Base-by-base conservation (phyloP, 805 yeast genomes). In the Ogataea pilisensis region DNA sequence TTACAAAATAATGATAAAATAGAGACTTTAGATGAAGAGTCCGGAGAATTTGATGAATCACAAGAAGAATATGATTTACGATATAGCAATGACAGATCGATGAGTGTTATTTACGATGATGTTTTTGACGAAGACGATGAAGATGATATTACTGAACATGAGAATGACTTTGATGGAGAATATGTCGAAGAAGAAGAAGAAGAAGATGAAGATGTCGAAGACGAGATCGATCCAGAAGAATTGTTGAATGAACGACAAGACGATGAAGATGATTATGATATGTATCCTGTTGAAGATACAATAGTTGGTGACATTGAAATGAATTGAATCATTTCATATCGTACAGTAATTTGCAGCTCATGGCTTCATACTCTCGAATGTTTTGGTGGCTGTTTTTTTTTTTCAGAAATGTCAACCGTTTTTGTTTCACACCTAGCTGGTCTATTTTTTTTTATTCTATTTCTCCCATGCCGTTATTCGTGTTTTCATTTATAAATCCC, bases 251-350 rank as follows among this genome's bases (percentile, higher is more conserved):
- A 54, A 21, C 54, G 51, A 37, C 55, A 42, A 21, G 46, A 42
- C 17, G 42, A 30, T 20, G 42, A 38, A 8, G 35, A 31, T 8
- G 42, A 32, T 14, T 34, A 57, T 29, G 54, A 49, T 40, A 36
- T 37, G 41, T 27, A 32, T n/a, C 31, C 24, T 24, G 42, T 30
- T 14, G 42, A 24, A 13, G 36, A 38, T 13, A 39, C 34, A 25
- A 63, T 61, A 17, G 69, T 64, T 19, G 74, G 72, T 9, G 72
- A 67, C 38, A 49, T 68, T 29, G 75, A 70, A 37, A 44, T 54
- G 49, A 51, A 48, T 34, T 47, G 35, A 29, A 14, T 22, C 17
- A 5, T 6, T 24, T 19, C 6, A 17, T 22, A 30, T 5, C 17
- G 33, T 17, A 11, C 13, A 14, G 14, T n/a, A n/a, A n/a, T n/a